Percentiles rank a stretch among this genome's conserved stretches.
phyloP scores from a whole-genome alignment of 192 early-diverging fungal genomes.

The Coemansia sp. region DNA sequence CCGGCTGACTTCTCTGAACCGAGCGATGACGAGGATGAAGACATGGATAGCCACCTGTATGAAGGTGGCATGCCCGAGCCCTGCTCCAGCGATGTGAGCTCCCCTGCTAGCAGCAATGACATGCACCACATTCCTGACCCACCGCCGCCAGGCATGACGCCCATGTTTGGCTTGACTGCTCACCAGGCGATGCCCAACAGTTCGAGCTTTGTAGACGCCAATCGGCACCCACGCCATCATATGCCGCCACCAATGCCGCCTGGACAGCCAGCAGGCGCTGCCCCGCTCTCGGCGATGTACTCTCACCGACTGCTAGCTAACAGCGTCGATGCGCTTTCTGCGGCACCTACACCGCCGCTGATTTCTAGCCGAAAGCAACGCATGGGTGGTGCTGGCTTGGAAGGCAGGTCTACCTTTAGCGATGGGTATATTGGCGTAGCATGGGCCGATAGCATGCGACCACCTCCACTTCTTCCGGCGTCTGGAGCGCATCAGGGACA shows the following conservation, averaged over 20 bases:
- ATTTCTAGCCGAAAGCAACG: background rate
- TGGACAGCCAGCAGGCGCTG: background rate
- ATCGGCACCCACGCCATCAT: background rate
- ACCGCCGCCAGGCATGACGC: background rate
- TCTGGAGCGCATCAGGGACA: slow-evolving; percentile 1
- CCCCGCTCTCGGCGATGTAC: background rate
- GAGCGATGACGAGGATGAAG: background rate
- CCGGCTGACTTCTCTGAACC: background rate
- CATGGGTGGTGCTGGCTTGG: background rate
- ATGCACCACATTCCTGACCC: slow-evolving; percentile 9
- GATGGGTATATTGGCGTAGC: background rate
- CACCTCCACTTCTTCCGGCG: slow-evolving; percentile 15
- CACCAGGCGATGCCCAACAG: background rate
- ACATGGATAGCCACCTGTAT: background rate
- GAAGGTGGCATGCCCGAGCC: background rate
- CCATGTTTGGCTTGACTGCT: slow-evolving; percentile 3
- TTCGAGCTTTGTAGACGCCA: background rate
- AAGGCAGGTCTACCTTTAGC: background rate
- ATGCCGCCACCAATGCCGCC: background rate
- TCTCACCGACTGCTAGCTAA: background rate
- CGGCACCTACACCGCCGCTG: slow-evolving; percentile 14
- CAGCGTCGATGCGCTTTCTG: slow-evolving; percentile 4
- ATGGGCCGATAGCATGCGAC: slow-evolving; percentile 10
- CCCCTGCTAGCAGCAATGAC: slow-evolving; percentile 7
- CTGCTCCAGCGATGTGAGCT: slow-evolving; percentile 11